A percentile compares a stretch with the other conserved stretches of the same genome.
Conservation (phyloP, 441 rosid species). For the Daphne laureola region DNA sequence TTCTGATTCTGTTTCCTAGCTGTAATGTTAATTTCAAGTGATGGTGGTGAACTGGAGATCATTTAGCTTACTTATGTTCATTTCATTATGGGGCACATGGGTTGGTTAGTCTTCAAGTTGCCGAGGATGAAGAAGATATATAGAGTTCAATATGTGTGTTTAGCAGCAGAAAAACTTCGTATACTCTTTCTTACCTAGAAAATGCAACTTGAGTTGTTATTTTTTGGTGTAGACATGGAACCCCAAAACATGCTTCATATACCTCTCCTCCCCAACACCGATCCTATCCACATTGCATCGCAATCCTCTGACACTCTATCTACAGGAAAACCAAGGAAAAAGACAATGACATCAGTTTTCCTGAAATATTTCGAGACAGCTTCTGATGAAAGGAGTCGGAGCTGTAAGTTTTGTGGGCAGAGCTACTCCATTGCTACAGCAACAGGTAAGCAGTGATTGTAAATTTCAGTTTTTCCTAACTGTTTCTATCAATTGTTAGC, state of each 20-base stretch:
- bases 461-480: too few relatives aligned
- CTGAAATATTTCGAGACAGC: conserved; percentile 87
- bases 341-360: conserved; percentile 90
- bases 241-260: conserved; percentile 76
- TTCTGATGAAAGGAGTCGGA: conserved; percentile 70
- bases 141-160: too few relatives aligned
- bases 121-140: too few relatives aligned
- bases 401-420: conserved; percentile 92
- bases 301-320: conserved; percentile 53
- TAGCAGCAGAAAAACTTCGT: too few relatives aligned
- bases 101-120: too few relatives aligned
- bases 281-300: conserved; percentile 56
- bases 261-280: conserved; percentile 45
- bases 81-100: too few relatives aligned
- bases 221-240: conserved; percentile 52
- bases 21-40: too few relatives aligned
- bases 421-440: conserved; percentile 92
- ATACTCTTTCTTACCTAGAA: too few relatives aligned
- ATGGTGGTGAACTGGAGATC: too few relatives aligned
- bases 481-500: too few relatives aligned
- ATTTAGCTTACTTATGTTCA: too few relatives aligned
- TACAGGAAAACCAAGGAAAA: conserved; percentile 65
- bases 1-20: neutral
- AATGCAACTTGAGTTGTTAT: conserved; percentile 9
- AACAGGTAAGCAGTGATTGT: conserved; percentile 42